Evolutionary conservation across 371 early-diverging fungal genomes (phyloP).

Genomic region (Ordospora pajunii): DNA sequence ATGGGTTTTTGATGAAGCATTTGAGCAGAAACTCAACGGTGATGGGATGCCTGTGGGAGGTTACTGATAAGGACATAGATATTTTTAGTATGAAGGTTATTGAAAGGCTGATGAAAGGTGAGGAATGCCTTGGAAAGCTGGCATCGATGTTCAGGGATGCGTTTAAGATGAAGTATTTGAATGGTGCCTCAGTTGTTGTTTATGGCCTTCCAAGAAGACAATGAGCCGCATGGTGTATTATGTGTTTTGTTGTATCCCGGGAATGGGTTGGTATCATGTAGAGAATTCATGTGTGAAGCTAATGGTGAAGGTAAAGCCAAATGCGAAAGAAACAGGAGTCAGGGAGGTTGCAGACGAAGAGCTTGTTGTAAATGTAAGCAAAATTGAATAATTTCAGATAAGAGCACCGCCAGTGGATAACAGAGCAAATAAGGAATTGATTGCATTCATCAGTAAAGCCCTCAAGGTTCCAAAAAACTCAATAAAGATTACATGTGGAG

Average conservation of each 20-base stretch:
- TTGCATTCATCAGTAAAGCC: slow-evolving; percentile 17
- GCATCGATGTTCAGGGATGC: slow-evolving; percentile 69
- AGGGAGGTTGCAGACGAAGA: neutral
- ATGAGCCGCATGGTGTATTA: neutral
- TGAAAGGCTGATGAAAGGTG: slow-evolving; percentile 38
- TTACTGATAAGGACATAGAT: slow-evolving; percentile 93
- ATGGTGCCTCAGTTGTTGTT: slow-evolving; percentile 84
- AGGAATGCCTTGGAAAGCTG: slow-evolving; percentile 64
- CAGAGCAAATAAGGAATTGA: slow-evolving; percentile 33
- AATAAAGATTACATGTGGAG: slow-evolving; percentile 3
- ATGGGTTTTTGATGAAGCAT: slow-evolving; percentile 35
- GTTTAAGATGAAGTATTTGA: slow-evolving; percentile 72
- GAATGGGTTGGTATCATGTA: neutral
- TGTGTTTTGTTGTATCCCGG: neutral
- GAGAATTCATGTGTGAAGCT: neutral
- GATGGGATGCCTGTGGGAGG: slow-evolving; percentile 95
- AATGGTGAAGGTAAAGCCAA: neutral
- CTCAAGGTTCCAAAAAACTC: slow-evolving; percentile 5
- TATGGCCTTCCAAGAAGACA: slow-evolving; percentile 65
- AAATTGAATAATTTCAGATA: neutral
- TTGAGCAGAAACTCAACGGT: slow-evolving; percentile 65
- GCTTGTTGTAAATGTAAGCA: slow-evolving; percentile 8
- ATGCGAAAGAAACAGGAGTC: neutral
- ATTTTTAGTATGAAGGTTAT: slow-evolving; percentile 65
- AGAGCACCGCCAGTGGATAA: slow-evolving; percentile 30